phyloP scores from a whole-genome alignment of 164 flowering plant genomes.

The Magnolia officinalis region DNA sequence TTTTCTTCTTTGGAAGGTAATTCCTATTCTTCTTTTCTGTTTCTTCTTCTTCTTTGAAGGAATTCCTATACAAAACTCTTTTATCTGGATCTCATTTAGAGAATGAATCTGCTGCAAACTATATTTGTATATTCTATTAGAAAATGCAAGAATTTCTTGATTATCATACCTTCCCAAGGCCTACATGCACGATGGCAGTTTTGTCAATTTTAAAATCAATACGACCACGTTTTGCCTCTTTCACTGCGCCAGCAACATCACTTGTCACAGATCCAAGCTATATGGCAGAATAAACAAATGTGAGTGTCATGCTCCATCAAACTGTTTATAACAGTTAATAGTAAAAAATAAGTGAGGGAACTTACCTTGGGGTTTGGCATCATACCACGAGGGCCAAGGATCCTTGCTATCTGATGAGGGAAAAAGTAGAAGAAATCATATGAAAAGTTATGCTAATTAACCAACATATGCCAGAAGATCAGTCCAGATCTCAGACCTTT shows the following conservation, averaged over 20 bases:
- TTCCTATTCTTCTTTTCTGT: not conserved
- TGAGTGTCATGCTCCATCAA: not conserved
- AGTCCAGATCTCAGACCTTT: conserved; percentile 44
- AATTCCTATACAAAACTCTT: not conserved
- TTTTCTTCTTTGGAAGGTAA: not conserved
- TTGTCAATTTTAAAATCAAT: conserved; percentile 77
- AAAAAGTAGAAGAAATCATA: not conserved
- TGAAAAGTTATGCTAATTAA: not conserved
- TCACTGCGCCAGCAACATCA: conserved; percentile 66
- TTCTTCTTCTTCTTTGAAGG: not conserved
- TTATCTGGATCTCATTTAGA: not conserved
- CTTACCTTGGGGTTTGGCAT: conserved; percentile 84
- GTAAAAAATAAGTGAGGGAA: conserved; percentile 1
- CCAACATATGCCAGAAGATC: not conserved
- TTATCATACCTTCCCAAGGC: conserved; percentile 79
- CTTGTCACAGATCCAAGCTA: conserved; percentile 81
- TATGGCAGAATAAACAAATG: conserved; percentile 10
- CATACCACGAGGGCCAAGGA: conserved; percentile 66
- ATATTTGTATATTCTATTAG: too few relatives aligned
- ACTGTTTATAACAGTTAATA: not conserved
- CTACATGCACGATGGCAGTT: conserved; percentile 83
- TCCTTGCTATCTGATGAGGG: conserved; percentile 57
- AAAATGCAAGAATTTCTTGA: not conserved
- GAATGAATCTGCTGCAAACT: not conserved
- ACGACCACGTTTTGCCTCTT: conserved; percentile 65